phyloP scores from a whole-genome alignment of 306 rosid genomes.

The Cajanus cajan region DNA sequence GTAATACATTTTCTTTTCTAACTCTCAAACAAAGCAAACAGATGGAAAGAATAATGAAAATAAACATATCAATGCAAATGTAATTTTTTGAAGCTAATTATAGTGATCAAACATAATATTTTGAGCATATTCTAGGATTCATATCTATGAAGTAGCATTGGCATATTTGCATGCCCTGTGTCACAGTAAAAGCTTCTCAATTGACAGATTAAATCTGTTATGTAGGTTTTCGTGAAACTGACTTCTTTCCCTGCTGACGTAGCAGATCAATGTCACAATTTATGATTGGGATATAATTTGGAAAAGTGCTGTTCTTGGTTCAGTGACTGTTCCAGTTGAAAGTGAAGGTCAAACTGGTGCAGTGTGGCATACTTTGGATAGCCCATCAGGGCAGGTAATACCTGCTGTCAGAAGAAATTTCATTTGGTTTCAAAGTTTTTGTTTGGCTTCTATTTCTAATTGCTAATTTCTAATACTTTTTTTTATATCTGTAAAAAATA shows the following conservation, averaged over 20 bases:
- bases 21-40: background rate
- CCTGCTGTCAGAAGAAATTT: constrained; percentile 9
- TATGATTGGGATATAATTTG: constrained; percentile 99
- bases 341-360: constrained; percentile 92
- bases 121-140: constrained; percentile 5
- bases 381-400: constrained; percentile 92
- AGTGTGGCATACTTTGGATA: constrained; percentile 81
- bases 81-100: constrained; percentile 17
- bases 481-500: constrained; percentile 22
- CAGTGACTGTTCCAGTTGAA: constrained; percentile 87
- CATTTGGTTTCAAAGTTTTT: constrained; percentile 23
- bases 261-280: constrained; percentile 88
- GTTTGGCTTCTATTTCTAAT: constrained; percentile 19
- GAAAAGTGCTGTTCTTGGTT: constrained; percentile 98
- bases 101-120: background rate
- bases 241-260: constrained; percentile 49
- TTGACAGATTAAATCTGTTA: constrained; percentile 34
- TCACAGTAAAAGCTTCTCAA: constrained; percentile 26
- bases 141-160: background rate
- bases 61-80: background rate
- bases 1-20: background rate
- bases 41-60: constrained; percentile 13
- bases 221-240: constrained; percentile 54
- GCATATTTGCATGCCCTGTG: constrained; percentile 8
- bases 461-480: background rate